Percentiles rank a stretch among this genome's conserved stretches.
Evolutionary conservation across 805 yeast species (phyloP).

Genomic region (Sugiyamaella boreocaroliniensis): DNA sequence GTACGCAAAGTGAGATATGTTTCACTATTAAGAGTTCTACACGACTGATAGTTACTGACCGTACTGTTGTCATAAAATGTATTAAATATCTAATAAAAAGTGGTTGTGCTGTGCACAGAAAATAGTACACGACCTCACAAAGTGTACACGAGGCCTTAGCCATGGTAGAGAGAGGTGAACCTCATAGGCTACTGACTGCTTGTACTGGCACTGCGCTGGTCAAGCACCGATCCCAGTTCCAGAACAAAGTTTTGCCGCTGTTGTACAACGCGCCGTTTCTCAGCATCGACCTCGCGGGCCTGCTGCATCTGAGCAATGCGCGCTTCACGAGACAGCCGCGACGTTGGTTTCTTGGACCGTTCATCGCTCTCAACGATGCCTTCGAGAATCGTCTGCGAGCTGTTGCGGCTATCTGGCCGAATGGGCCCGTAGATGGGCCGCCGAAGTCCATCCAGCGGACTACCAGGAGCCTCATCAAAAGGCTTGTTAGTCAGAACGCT

Average conservation of each 20-base stretch:
- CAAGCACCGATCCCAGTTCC: conserved; percentile 23
- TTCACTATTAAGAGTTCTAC: no score
- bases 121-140: no score
- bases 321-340: conserved; percentile 16
- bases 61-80: no score
- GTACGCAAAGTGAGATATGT: neutral
- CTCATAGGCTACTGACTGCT: no score
- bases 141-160: no score
- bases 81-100: no score
- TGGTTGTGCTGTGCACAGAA: no score
- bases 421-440: conserved; percentile 7
- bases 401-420: conserved; percentile 6
- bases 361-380: conserved; percentile 21
- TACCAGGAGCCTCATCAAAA: neutral
- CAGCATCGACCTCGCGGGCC: conserved; percentile 16
- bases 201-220: conserved; percentile 7
- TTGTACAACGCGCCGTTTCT: conserved; percentile 8
- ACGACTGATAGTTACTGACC: no score
- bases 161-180: no score
- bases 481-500: neutral
- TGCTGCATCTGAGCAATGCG: conserved; percentile 21
- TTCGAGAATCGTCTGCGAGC: conserved; percentile 20
- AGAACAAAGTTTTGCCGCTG: conserved; percentile 19
- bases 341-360: neutral
- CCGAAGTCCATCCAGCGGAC: neutral